Percentiles rank a stretch among this genome's conserved stretches.
These are phyloP conservation scores for Glarea lozoyensis DNA, from an alignment of 495 filamentous ascomycete species.

Conservation along the genomic window DNA sequence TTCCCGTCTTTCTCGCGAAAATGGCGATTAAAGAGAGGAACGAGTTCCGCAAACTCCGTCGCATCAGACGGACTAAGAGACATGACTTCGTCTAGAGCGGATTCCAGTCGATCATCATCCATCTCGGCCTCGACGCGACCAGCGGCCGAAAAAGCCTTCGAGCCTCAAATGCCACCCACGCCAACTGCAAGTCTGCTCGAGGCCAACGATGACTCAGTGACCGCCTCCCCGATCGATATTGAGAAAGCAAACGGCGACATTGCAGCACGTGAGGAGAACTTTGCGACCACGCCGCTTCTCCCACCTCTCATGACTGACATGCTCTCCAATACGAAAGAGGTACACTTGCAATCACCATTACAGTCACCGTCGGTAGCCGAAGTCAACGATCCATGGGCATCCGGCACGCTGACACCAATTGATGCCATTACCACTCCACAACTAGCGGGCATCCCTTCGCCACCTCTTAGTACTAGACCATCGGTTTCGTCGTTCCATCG, in stretches of 20 bases:
- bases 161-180: slow-evolving; percentile 50
- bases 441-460: slow-evolving; percentile 46
- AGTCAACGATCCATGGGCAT: slow-evolving; percentile 12
- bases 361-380: slow-evolving; percentile 61
- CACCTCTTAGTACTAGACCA: slow-evolving; percentile 70
- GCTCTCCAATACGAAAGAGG: slow-evolving; percentile 26
- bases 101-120: slow-evolving; percentile 63
- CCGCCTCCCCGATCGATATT: slow-evolving; percentile 46
- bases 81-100: slow-evolving; percentile 25
- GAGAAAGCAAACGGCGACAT: slow-evolving; percentile 41
- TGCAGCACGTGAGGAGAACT: slow-evolving; percentile 47
- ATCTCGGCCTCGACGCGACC: slow-evolving; percentile 48
- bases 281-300: slow-evolving; percentile 72
- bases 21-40: slow-evolving; percentile 23
- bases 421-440: slow-evolving; percentile 29
- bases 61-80: slow-evolving; percentile 9
- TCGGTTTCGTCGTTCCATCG: slow-evolving; percentile 67
- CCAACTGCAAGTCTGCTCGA: slow-evolving; percentile 56
- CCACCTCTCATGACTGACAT: slow-evolving; percentile 65
- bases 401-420: slow-evolving; percentile 15
- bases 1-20: slow-evolving; percentile 62
- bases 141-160: slow-evolving; percentile 38
- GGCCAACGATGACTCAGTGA: slow-evolving; percentile 25
- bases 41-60: slow-evolving; percentile 33
- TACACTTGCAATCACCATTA: slow-evolving; percentile 60